These are phyloP conservation scores for Leucocoprinus leucothites DNA, from an alignment of 768 basidiomycete species.

Conservation along the genomic window DNA sequence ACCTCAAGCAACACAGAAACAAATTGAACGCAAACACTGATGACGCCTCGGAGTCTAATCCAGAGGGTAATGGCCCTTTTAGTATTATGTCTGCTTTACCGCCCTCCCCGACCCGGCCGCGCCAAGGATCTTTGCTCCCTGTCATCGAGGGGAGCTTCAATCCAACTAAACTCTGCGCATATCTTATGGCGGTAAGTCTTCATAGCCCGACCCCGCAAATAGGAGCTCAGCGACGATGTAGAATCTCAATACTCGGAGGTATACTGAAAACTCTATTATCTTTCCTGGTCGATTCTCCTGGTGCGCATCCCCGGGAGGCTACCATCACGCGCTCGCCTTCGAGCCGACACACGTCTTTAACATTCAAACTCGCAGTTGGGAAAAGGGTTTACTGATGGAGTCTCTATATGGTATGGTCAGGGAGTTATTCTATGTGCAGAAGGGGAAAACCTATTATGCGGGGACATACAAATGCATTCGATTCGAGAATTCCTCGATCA, in stretches of 20 bases:
- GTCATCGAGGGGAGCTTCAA: background rate
- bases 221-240: background rate
- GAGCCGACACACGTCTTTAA: conserved; percentile 1
- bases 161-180: background rate
- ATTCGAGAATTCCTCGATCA: background rate
- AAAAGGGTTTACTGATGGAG: background rate
- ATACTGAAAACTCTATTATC: background rate
- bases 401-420: background rate
- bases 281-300: background rate
- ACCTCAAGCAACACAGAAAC: background rate
- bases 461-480: conserved; percentile 2
- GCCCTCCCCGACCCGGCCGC: background rate
- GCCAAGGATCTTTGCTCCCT: background rate
- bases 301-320: background rate
- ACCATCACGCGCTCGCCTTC: conserved; percentile 4
- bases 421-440: background rate
- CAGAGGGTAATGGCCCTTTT: background rate
- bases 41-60: background rate
- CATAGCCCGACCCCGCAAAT: background rate
- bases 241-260: background rate
- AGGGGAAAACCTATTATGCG: background rate
- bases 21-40: background rate
- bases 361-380: background rate
- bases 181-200: background rate
- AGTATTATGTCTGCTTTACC: background rate